Conservation (phyloP, 2,329 filamentous ascomycete species). For the Botryosphaeria dothidea region DNA sequence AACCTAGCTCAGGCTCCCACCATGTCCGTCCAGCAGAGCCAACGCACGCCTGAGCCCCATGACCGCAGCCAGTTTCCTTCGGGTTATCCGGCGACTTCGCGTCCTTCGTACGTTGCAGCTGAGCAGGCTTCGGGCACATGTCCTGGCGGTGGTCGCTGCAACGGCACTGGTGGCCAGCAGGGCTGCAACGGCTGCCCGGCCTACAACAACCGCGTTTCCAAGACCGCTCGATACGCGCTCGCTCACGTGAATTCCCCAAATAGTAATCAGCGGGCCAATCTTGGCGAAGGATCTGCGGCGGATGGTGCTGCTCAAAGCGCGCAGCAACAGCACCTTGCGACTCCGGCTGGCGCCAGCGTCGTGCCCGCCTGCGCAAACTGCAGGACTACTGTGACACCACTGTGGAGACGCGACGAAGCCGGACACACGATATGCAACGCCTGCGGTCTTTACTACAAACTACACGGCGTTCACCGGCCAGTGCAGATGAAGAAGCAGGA, state of each 20-base stretch:
- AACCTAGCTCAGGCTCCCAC: slow-evolving; percentile 49
- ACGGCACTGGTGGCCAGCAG: slow-evolving; percentile 92
- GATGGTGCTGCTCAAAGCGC: slow-evolving; percentile 25
- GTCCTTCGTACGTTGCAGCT: slow-evolving; percentile 73
- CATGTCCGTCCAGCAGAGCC: slow-evolving; percentile 22
- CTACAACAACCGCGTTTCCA: slow-evolving; percentile 94
- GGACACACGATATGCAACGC: slow-evolving; percentile 98
- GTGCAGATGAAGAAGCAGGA: slow-evolving; percentile 99
- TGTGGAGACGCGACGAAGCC: slow-evolving; percentile 92
- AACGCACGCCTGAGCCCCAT: slow-evolving; percentile 40
- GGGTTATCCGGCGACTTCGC: slow-evolving; percentile 36
- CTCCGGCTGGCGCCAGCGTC: slow-evolving; percentile 52
- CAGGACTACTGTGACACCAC: slow-evolving; percentile 89
- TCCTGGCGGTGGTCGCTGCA: slow-evolving; percentile 90
- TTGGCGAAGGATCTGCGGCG: neutral
- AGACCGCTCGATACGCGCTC: slow-evolving; percentile 72
- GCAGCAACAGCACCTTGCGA: slow-evolving; percentile 26
- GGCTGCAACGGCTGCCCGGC: slow-evolving; percentile 95
- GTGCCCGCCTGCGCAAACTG: slow-evolving; percentile 97
- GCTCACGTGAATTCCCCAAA: slow-evolving; percentile 32
- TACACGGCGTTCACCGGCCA: slow-evolving; percentile 89
- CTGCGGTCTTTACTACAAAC: slow-evolving; percentile 85
- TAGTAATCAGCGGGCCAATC: slow-evolving; percentile 37
- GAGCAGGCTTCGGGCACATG: slow-evolving; percentile 75
- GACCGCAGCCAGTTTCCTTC: slow-evolving; percentile 40